Base-by-base conservation (phyloP, 345 rosid species). In the Nephelium lappaceum region DNA sequence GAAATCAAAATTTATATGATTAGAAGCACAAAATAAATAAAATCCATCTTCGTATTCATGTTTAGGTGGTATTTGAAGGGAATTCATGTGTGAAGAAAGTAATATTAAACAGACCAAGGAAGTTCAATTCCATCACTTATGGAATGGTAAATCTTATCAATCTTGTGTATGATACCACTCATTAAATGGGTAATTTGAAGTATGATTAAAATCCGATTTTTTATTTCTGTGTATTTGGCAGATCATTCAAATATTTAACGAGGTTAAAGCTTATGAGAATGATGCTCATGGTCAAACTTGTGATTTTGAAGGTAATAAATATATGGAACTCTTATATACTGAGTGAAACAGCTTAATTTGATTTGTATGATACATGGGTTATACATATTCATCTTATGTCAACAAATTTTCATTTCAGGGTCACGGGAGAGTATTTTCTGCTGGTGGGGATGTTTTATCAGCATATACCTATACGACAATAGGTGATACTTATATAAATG, bases 341-440 rank as follows among this genome's bases (percentile, higher is more conserved):
- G 31, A 31, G 36, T 31, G 36, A 31, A 2, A 31, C 36, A 31
- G 2, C 36, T 31, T 31, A 31, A 31, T 31, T 31, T 31, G 36
- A 31, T 31, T 31, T 31, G 36, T 31, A 31, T 31, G 36, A 2
- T 31, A 27, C 2, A 27, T 45, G 11, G 8, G 49, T 45, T 45
- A 7, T 5, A 45, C 12, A 11, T 45, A 45, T 45, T 5, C 51
- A 45, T 45, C 12, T 45, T 45, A 5, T 45, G 51, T 45, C 51
- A 7, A 11, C 11, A 45, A 11, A 45, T 45, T 45, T 45, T 45
- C 8, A 45, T 5, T n/a, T 16, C 77, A 80, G 83, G 83, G 80
- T 8, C 74, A 79, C 10, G 85, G 85, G 25, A 82, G 45, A 21
- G 80, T 82, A 38, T 82, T 82, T 67, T 79, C 80, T 47, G 82